phyloP scores from a whole-genome alignment of 106 monocot genomes.

The Allium sativum region DNA sequence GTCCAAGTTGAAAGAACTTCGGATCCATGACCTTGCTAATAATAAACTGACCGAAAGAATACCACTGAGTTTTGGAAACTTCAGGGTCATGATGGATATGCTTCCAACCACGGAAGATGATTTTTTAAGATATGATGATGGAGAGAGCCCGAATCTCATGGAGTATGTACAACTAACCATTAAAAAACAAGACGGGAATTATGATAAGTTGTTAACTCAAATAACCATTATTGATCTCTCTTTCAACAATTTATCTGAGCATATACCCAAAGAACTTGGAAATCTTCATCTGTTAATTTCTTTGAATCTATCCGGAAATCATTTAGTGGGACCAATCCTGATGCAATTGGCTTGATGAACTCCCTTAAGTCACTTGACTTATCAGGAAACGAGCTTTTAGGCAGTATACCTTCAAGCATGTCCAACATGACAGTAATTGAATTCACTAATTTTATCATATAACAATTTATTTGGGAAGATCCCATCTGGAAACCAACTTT shows the following conservation, averaged over 20 bases:
- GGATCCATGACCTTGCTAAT: too few relatives aligned
- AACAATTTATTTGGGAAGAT: slow-evolving; percentile 16
- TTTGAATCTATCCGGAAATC: neutral
- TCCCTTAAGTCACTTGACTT: slow-evolving; percentile 12
- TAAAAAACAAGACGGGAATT: neutral
- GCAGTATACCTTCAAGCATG: slow-evolving; percentile 17
- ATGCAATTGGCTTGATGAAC: neutral
- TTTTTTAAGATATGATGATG: too few relatives aligned
- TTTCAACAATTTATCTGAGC: neutral
- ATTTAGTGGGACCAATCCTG: neutral
- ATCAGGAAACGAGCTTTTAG: slow-evolving; percentile 17
- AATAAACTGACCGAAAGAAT: too few relatives aligned
- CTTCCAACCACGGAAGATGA: too few relatives aligned
- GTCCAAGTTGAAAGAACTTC: too few relatives aligned
- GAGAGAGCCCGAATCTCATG: too few relatives aligned
- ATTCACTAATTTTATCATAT: slow-evolving; percentile 2
- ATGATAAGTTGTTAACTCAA: neutral
- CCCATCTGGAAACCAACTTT: slow-evolving; percentile 12
- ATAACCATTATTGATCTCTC: neutral
- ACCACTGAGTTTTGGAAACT: too few relatives aligned
- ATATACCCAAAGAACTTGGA: neutral
- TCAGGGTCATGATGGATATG: too few relatives aligned
- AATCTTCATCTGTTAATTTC: neutral
- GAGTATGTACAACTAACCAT: neutral
- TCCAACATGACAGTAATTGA: slow-evolving; percentile 1